Percentiles rank a stretch among this genome's conserved stretches.
Conservation (phyloP, 495 filamentous ascomycete species). For the Talaromyces nanjingensis region DNA sequence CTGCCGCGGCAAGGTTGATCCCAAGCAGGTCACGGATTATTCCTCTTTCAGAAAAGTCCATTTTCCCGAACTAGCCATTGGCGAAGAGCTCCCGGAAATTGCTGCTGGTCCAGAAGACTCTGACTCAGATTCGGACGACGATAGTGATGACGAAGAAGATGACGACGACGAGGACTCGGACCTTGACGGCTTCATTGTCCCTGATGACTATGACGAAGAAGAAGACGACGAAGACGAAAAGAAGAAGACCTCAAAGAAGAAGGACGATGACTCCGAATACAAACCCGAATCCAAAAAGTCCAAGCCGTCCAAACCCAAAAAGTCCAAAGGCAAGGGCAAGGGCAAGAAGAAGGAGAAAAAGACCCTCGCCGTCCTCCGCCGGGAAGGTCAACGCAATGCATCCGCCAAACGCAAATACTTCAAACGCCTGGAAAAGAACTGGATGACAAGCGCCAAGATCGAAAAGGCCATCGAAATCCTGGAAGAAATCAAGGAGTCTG, state of each 20-base stretch:
- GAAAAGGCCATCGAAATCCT: slow-evolving; percentile 69
- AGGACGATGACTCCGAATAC: slow-evolving; percentile 21
- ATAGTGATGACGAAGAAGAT: slow-evolving; percentile 30
- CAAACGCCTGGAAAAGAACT: slow-evolving; percentile 54
- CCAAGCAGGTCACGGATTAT: slow-evolving; percentile 66
- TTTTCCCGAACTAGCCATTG: slow-evolving; percentile 37
- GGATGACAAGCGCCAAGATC: slow-evolving; percentile 71
- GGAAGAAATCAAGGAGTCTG: slow-evolving; percentile 35
- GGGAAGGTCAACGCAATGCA: slow-evolving; percentile 52
- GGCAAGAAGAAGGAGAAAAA: slow-evolving; percentile 33
- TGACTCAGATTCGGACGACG: slow-evolving; percentile 24
- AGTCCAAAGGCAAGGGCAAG: slow-evolving; percentile 33
- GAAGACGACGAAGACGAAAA: slow-evolving; percentile 6
- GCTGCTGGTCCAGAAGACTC: slow-evolving; percentile 33
- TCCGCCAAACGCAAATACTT: slow-evolving; percentile 63
- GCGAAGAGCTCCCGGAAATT: slow-evolving; percentile 31
- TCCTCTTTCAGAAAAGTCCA: slow-evolving; percentile 69
- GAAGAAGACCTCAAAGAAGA: not conserved
- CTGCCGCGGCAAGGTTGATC: slow-evolving; percentile 59
- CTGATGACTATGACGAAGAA: slow-evolving; percentile 33
- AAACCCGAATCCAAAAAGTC: slow-evolving; percentile 17
- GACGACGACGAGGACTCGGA: slow-evolving; percentile 41
- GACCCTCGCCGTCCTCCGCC: slow-evolving; percentile 59
- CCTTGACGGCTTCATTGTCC: slow-evolving; percentile 52
- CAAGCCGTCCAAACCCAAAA: slow-evolving; percentile 15